Conservation (phyloP, 2,329 filamentous ascomycete genomes). For the Arthrinium phaeospermum region DNA sequence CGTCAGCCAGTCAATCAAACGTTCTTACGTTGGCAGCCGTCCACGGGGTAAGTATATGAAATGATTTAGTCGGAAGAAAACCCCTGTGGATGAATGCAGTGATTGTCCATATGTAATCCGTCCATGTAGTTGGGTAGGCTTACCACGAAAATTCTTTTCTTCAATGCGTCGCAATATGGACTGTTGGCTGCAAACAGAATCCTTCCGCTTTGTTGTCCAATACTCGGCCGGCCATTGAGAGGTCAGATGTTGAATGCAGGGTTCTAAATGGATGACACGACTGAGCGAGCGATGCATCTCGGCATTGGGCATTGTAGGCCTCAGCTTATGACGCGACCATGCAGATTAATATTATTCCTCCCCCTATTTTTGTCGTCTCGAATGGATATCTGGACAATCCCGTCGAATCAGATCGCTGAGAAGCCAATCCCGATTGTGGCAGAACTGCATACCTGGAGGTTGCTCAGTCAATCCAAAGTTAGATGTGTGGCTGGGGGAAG, state of each 20-base stretch:
- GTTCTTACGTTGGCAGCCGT: background rate
- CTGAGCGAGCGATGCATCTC: background rate
- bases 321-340: slow-evolving; percentile 16
- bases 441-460: slow-evolving; percentile 3
- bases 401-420: background rate
- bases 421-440: background rate
- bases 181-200: background rate
- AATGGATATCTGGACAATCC: background rate
- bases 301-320: slow-evolving; percentile 7
- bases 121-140: background rate
- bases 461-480: slow-evolving; percentile 1
- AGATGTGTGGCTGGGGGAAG: background rate
- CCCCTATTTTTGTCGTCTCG: background rate
- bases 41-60: background rate
- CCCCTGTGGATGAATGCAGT: background rate
- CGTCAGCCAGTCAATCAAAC: slow-evolving; percentile 7
- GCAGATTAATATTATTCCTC: background rate
- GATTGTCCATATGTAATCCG: background rate
- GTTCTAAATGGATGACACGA: background rate
- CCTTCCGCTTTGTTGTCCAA: background rate
- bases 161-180: background rate
- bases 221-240: background rate
- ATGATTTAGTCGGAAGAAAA: background rate
- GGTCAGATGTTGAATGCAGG: background rate
- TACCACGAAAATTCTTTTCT: background rate